Percentiles rank a stretch among this genome's conserved stretches.
phyloP scores from a whole-genome alignment of 305 asterid species.

The Fraxinus angustifolia region DNA sequence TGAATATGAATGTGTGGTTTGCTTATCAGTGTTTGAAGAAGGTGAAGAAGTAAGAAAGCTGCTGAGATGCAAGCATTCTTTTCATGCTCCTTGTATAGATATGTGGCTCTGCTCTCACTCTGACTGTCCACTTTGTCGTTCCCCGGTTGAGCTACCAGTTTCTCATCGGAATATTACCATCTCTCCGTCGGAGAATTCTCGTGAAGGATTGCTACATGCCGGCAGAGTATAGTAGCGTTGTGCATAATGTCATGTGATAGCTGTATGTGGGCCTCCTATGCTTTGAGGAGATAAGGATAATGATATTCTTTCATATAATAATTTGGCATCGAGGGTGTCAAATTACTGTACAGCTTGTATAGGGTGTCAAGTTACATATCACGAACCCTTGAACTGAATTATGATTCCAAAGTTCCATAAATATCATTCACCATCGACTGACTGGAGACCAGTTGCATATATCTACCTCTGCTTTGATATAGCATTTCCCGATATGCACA shows the following conservation, averaged over 20 bases:
- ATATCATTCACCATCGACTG: neutral
- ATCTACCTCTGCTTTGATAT: neutral
- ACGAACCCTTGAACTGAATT: neutral
- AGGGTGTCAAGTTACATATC: neutral
- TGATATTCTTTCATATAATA: neutral
- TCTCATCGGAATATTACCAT: neutral
- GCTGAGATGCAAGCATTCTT: constrained; percentile 60
- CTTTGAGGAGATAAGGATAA: neutral
- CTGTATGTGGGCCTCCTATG: neutral
- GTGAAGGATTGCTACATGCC: constrained; percentile 15
- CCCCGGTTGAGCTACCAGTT: constrained; percentile 39
- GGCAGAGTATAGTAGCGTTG: neutral
- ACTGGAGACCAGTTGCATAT: neutral
- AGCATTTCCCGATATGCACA: neutral
- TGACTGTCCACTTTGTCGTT: constrained; percentile 82
- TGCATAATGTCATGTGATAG: neutral
- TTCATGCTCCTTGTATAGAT: constrained; percentile 77
- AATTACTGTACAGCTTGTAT: neutral
- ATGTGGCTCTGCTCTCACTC: constrained; percentile 77
- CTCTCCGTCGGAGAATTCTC: neutral
- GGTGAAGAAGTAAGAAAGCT: constrained; percentile 62
- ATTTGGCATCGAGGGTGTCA: neutral
- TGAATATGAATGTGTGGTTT: constrained; percentile 61
- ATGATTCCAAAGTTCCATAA: neutral
- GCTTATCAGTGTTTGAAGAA: constrained; percentile 64